Evolutionary conservation across 2,329 filamentous ascomycete genomes (phyloP).

Genomic region (Emericellopsis atlantica): DNA sequence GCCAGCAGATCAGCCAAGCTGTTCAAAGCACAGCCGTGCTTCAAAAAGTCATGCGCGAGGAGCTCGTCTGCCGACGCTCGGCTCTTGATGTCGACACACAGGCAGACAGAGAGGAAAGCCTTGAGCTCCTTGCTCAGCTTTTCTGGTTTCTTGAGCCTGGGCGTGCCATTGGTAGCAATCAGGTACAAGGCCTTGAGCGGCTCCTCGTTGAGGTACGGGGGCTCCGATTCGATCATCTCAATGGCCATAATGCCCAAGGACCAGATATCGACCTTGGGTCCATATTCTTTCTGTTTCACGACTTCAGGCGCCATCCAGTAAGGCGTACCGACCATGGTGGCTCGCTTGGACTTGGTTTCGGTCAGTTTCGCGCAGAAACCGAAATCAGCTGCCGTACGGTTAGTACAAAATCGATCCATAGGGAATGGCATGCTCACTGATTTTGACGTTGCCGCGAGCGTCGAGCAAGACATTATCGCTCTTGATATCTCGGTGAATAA

Average conservation of each 20-base stretch:
- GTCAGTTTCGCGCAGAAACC: conserved; percentile 98
- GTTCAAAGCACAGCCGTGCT: conserved; percentile 72
- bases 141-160: conserved; percentile 93
- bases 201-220: conserved; percentile 95
- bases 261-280: conserved; percentile 97
- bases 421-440: conserved; percentile 51
- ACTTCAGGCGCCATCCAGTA: conserved; percentile 99
- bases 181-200: conserved; percentile 94
- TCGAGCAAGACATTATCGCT: conserved; percentile 96
- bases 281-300: conserved; percentile 98
- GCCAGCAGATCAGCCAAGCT: conserved; percentile 79
- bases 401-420: background rate
- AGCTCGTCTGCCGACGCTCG: conserved; percentile 86
- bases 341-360: conserved; percentile 90
- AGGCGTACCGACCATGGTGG: conserved; percentile 97
- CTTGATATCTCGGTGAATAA: conserved; percentile 99
- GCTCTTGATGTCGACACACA: conserved; percentile 93
- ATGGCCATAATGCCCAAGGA: conserved; percentile 99
- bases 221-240: conserved; percentile 98
- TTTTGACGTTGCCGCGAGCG: conserved; percentile 91
- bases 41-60: conserved; percentile 84
- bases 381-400: conserved; percentile 65
- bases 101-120: conserved; percentile 88
- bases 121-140: conserved; percentile 97
- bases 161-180: conserved; percentile 95